Base-by-base conservation (phyloP, 1,139 yeast genomes). In the Diutina neorugosa region DNA sequence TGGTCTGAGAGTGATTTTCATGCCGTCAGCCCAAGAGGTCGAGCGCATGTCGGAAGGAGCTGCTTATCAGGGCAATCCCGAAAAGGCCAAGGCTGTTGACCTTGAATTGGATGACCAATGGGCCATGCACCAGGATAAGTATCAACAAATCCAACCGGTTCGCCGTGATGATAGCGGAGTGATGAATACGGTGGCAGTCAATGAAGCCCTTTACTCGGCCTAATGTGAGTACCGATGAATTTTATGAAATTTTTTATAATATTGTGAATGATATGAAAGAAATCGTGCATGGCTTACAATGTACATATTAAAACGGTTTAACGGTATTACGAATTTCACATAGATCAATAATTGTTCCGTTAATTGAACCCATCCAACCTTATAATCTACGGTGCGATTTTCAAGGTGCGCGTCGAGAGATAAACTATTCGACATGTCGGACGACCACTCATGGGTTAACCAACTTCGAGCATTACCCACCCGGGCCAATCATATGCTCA, bases 1-100 rank as follows among this genome's bases (percentile, higher is more conserved):
- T 2, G 77, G 78, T 54, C 69, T 86, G 18, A 81, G 83, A 67
- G 90, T 84, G 55, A 84, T 84, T 34, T 84, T 84, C 66, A 84
- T 84, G 89, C 90, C 91, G 5, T 70, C 77, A 8, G 65, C 77
- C 5, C 60, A 58, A 47, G 52, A 56, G 31, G 54, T 59, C 43
- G 61, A 59, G 55, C 55, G 54, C 52, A 56, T 59, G 9, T 44
- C 48, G 3, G 14, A n/a, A 14, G 48, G 48, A 9, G 16, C 19
- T 11, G 12, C 31, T 3, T 14, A 44, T 12, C 46, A 4, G 19
- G 21, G n/a, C 34, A 44, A 23, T n/a, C 18, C 43, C 18, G 48
- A 20, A 4, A 44, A 44, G 34, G 48, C 48, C 20, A 21, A 16
- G n/a, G 31, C 21, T 11, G 48, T 44, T 8, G 48, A 44, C 23